Conservation (phyloP, 176 grass and related monocot species). For the Otatea glauca region DNA sequence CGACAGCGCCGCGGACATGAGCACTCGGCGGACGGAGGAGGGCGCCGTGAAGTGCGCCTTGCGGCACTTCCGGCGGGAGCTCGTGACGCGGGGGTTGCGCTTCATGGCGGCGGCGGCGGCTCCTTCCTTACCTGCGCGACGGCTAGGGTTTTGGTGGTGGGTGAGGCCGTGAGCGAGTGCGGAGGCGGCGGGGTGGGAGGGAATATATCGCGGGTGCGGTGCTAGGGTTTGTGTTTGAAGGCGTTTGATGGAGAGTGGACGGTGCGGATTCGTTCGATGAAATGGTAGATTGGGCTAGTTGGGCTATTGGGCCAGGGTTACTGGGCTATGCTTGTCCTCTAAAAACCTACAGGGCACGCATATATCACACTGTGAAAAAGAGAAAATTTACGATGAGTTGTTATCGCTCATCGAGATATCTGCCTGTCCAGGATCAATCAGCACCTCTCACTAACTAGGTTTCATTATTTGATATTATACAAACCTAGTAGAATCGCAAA, state of each 20-base stretch:
- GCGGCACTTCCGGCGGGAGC: conserved; percentile 90
- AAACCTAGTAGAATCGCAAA: no score
- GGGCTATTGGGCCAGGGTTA: background rate
- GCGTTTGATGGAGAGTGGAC: conserved; percentile 39
- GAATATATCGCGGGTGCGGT: conserved; percentile 6
- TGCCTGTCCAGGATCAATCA: no score
- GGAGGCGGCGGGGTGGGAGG: background rate
- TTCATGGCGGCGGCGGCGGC: conserved; percentile 56
- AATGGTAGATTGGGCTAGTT: no score
- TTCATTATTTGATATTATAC: no score
- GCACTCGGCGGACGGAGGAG: conserved; percentile 82
- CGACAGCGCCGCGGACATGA: conserved; percentile 88
- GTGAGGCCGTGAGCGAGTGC: background rate
- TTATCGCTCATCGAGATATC: no score
- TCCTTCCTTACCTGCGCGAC: conserved; percentile 36
- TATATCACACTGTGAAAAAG: no score
- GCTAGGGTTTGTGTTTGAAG: background rate
- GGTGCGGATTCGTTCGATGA: background rate
- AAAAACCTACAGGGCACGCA: no score
- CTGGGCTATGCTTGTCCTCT: no score
- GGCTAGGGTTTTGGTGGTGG: conserved; percentile 42
- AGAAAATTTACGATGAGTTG: no score
- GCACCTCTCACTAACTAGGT: no score
- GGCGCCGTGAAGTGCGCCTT: conserved; percentile 99
- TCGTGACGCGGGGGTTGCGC: conserved; percentile 78